Conservation (phyloP, 345 rosid species). For the Sonneratia alba region DNA sequence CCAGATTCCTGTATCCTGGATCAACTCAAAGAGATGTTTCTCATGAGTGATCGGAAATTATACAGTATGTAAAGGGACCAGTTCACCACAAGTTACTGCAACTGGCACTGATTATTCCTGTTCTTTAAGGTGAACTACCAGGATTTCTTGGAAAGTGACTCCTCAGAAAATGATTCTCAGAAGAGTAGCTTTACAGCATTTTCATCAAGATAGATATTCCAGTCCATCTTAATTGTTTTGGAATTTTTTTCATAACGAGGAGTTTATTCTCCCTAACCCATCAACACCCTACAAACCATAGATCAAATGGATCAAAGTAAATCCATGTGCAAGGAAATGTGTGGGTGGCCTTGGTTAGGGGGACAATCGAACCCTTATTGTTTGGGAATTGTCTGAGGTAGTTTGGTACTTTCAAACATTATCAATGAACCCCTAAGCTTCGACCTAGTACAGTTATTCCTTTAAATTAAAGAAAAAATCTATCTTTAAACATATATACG, state of each 20-base stretch:
- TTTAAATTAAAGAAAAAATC: background rate
- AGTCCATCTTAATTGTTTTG: background rate
- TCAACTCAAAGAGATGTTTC: constrained; percentile 6
- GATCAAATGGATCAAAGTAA: no score
- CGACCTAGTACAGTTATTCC: background rate
- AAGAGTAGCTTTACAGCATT: background rate
- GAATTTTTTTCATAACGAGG: no score
- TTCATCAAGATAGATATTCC: background rate
- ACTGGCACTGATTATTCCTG: background rate
- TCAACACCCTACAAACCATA: no score
- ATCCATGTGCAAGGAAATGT: no score
- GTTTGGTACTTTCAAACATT: background rate
- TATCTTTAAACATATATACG: background rate
- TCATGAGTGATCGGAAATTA: background rate
- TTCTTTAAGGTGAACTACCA: background rate
- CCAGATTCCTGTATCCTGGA: constrained; percentile 50
- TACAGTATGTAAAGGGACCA: background rate
- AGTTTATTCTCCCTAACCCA: no score
- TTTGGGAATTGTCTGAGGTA: background rate
- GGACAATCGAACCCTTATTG: no score
- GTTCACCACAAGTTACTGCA: background rate
- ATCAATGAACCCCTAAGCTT: background rate
- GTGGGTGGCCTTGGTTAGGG: no score
- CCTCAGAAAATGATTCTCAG: background rate
- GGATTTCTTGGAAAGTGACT: background rate